A percentile compares a stretch with the other conserved stretches of the same genome.
Evolutionary conservation across 495 filamentous ascomycete genomes (phyloP).

Genomic region (Talaromyces trachyspermus): DNA sequence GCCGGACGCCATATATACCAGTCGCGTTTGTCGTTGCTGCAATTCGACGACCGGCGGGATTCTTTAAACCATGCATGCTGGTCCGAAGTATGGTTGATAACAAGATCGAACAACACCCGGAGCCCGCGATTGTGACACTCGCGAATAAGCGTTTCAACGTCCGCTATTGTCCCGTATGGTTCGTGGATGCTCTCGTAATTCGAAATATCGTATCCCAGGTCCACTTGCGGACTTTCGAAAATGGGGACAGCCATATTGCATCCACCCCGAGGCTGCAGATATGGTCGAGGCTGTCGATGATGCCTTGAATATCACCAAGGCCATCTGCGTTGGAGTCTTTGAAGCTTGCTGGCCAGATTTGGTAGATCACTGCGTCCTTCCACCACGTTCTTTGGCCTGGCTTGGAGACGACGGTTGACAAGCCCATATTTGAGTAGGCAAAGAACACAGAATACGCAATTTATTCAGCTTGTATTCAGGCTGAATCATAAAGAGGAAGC

Average conservation of each 20-base stretch:
- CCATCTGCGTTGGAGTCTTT: constrained; percentile 57
- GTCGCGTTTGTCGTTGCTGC: constrained; percentile 49
- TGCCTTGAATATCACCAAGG: constrained; percentile 56
- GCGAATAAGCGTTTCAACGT: constrained; percentile 47
- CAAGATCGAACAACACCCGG: constrained; percentile 51
- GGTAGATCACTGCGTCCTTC: constrained; percentile 24
- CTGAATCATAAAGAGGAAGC: neutral
- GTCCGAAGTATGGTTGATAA: constrained; percentile 49
- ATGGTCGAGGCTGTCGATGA: constrained; percentile 54
- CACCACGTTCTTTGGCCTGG: constrained; percentile 14
- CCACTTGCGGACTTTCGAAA: constrained; percentile 46
- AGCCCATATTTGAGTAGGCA: neutral
- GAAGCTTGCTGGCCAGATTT: constrained; percentile 55
- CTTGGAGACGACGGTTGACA: neutral
- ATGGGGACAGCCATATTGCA: constrained; percentile 60
- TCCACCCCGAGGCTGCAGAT: constrained; percentile 51
- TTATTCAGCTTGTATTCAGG: too few relatives aligned
- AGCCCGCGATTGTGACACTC: constrained; percentile 41
- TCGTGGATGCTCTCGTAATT: constrained; percentile 50
- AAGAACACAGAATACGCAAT: neutral
- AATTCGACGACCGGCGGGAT: constrained; percentile 40
- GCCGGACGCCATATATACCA: constrained; percentile 60
- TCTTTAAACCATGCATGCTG: constrained; percentile 61
- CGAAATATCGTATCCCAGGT: constrained; percentile 47
- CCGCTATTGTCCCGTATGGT: constrained; percentile 45